A percentile compares a stretch with the other conserved stretches of the same genome.
Evolutionary conservation across 169 alveolate species (phyloP).

Genomic region (Eimeria praecox): DNA sequence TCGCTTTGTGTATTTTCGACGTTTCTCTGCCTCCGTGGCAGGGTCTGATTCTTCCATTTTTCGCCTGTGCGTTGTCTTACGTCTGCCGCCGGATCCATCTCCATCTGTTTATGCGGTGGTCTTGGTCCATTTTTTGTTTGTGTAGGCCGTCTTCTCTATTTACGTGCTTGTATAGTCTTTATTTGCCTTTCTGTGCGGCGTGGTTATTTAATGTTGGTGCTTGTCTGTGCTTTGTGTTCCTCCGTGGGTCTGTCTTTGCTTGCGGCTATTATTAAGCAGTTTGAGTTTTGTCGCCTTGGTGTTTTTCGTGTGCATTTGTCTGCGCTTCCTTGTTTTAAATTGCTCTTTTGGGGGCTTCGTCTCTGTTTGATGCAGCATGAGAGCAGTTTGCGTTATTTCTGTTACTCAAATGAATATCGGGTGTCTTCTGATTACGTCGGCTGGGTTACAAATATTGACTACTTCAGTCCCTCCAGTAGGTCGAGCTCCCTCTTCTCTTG

Average conservation of each 20-base stretch:
- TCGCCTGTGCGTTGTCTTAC: not conserved
- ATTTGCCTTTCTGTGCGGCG: not conserved
- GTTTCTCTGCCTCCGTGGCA: too few species aligned
- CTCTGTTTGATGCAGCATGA: conserved; percentile 32
- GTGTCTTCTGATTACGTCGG: conserved; percentile 88
- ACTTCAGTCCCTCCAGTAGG: conserved; percentile 87
- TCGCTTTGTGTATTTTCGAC: too few species aligned
- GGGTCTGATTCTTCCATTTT: not conserved
- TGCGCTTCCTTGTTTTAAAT: not conserved
- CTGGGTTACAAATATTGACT: conserved; percentile 93
- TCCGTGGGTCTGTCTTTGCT: not conserved
- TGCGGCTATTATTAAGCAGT: too few species aligned
- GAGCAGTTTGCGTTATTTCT: conserved; percentile 86
- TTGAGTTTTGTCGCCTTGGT: too few species aligned
- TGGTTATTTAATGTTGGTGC: not conserved
- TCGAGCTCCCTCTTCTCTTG: not conserved
- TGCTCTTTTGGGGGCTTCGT: too few species aligned
- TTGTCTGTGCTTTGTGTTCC: not conserved
- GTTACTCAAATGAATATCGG: conserved; percentile 92
- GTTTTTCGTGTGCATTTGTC: too few species aligned
- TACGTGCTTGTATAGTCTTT: too few species aligned
- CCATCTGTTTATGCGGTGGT: not conserved
- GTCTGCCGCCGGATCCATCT: not conserved
- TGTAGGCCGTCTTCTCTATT: too few species aligned
- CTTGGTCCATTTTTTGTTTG: not conserved